A percentile compares a stretch with the other conserved stretches of the same genome.
Evolutionary conservation across 306 rosid genomes (phyloP).

Genomic region (Dalbergia cultrata): DNA sequence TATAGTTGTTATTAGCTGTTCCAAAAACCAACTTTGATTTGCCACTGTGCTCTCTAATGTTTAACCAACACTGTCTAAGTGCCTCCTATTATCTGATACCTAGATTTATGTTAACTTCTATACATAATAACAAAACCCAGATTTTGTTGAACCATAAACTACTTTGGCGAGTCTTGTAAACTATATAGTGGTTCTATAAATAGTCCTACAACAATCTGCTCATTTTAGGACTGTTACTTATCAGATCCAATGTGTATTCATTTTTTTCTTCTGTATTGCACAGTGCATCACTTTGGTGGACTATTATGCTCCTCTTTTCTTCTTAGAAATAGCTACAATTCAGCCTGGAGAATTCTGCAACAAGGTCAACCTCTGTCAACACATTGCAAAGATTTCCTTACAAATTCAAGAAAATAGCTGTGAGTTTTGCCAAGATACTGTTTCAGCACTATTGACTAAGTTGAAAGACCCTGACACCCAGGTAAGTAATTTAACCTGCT

Average conservation of each 20-base stretch:
- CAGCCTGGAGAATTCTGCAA: constrained; percentile 74
- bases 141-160: background rate
- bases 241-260: constrained; percentile 14
- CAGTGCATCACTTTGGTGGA: constrained; percentile 87
- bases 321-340: constrained; percentile 64
- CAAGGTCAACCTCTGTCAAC: constrained; percentile 71
- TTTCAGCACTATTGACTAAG: constrained; percentile 68
- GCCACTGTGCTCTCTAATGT: background rate
- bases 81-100: constrained; percentile 3
- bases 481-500: constrained; percentile 55
- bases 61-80: constrained; percentile 22
- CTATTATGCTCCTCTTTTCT: constrained; percentile 83
- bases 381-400: constrained; percentile 56
- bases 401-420: constrained; percentile 73
- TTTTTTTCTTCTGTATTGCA: constrained; percentile 22
- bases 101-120: background rate
- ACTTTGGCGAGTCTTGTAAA: background rate
- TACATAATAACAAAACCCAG: constrained; percentile 2
- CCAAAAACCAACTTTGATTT: constrained; percentile 1
- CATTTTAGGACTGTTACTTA: constrained; percentile 5
- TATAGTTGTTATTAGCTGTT: background rate
- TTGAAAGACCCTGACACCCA: constrained; percentile 80
- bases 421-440: constrained; percentile 68
- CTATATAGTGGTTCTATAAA: background rate
- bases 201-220: background rate